Evolutionary conservation across 176 grass and related monocot genomes (phyloP), one percentile per base, ranked within the genome.

Genomic region (Aegilops umbellulata): DNA sequence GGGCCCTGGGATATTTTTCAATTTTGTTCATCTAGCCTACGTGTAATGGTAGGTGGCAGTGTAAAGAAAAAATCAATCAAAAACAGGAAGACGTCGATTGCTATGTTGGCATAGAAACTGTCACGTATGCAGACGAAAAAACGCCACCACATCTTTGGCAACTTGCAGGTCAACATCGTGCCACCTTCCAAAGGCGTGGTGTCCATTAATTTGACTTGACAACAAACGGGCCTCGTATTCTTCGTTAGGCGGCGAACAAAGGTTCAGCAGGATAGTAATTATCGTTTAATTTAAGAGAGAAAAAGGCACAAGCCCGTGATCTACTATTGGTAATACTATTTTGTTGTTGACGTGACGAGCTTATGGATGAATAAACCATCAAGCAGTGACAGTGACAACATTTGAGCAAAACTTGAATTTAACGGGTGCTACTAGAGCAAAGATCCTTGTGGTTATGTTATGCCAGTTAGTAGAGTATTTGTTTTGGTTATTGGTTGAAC

Each of bases 101-200:
- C 31, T 68, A 68, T 65, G 14, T 27, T 78, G 69, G 44, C 60
- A 14, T 47, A 10, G 60, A 76, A 35, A 61, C 13, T 20, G 13
- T 65, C 44, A n/a, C 42, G 8, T 46, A 47, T 23, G 79, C 29
- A 34, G 23, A 7, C n/a, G 66, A 16, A 85, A 76, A 61, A 65
- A 34, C 4, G 22, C 19, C 81, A 35, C 16, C 69, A 8, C 78
- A 69, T 64, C 32, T 47, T n/a, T 4, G 55, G 57, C 25, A 83
- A 74, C 66, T 83, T 79, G 80, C 41, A 74, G 27, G 66, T 90
- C 89, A n/a, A 80, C 84, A 67, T 90, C 84, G 14, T 3, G 58
- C 66, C 74, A 87, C 80, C 89, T 87, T 60, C 25, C 89, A 38
- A 8, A 49, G 36, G 20, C 32, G 73, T 66, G 74, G 74, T 79